Evolutionary conservation across 2,329 filamentous ascomycete species (phyloP).

Genomic region (Macrophomina pseudophaseolina): DNA sequence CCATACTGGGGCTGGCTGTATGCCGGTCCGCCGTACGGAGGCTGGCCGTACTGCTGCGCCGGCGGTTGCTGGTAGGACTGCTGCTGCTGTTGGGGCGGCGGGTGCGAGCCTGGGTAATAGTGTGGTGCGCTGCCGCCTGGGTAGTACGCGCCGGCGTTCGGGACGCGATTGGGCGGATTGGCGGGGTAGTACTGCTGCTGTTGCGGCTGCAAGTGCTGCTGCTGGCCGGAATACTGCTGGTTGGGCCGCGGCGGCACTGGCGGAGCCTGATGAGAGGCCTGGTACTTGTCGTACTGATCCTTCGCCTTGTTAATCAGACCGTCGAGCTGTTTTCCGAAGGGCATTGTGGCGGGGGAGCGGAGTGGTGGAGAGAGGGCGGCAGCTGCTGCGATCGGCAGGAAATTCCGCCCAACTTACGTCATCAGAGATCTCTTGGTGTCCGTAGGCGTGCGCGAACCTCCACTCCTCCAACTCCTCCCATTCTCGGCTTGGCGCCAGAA

Average conservation of each 20-base stretch:
- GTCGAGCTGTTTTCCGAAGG: slow-evolving; percentile 24
- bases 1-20: slow-evolving; percentile 34
- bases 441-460: not conserved
- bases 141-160: slow-evolving; percentile 7
- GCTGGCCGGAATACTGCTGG: slow-evolving; percentile 9
- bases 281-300: slow-evolving; percentile 24
- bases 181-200: slow-evolving; percentile 13
- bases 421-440: not conserved
- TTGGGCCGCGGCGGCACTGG: not conserved
- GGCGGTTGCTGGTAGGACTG: slow-evolving; percentile 4
- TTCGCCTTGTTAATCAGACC: slow-evolving; percentile 23
- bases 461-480: not conserved
- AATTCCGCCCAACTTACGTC: not conserved
- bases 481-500: not conserved
- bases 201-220: not conserved
- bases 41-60: slow-evolving; percentile 1
- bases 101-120: slow-evolving; percentile 26
- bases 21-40: slow-evolving; percentile 30
- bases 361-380: slow-evolving; percentile 13
- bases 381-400: slow-evolving; percentile 4
- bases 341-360: slow-evolving; percentile 5
- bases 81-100: slow-evolving; percentile 28
- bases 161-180: slow-evolving; percentile 1
- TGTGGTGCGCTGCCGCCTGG: slow-evolving; percentile 16
- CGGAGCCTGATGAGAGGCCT: slow-evolving; percentile 13